Percentiles rank a stretch among this genome's conserved stretches.
These are phyloP conservation scores for Trypanosomatidae sp. DNA, from an alignment of 208 protist species.

Conservation along the genomic window DNA sequence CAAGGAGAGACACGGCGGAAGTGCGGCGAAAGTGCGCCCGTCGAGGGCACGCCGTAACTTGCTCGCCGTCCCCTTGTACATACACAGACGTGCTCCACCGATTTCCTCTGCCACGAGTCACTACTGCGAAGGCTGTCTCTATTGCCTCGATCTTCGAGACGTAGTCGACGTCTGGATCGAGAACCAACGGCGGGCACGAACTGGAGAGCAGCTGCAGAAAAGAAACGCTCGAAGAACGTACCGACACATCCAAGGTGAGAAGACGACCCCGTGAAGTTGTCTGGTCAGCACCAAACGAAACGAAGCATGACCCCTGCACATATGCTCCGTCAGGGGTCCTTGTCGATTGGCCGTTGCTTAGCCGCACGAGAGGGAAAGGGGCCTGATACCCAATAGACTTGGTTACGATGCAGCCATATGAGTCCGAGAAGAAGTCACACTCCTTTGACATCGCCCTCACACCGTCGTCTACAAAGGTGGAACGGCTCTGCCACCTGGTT, in stretches of 20 bases:
- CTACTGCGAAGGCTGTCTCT: slow-evolving; percentile 5
- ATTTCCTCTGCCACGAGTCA: slow-evolving; percentile 6
- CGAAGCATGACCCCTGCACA: slow-evolving; percentile 24
- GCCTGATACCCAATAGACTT: slow-evolving; percentile 44
- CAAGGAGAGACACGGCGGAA: slow-evolving; percentile 5
- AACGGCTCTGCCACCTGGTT: neutral
- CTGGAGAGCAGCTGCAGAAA: slow-evolving; percentile 22
- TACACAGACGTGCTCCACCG: slow-evolving; percentile 24
- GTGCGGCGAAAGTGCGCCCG: slow-evolving; percentile 11
- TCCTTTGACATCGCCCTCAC: slow-evolving; percentile 19
- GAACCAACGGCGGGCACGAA: slow-evolving; percentile 9
- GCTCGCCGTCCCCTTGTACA: neutral
- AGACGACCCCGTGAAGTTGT: slow-evolving; percentile 15
- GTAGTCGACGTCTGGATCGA: slow-evolving; percentile 11
- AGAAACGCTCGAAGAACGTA: slow-evolving; percentile 11
- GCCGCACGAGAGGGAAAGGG: slow-evolving; percentile 42
- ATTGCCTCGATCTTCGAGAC: slow-evolving; percentile 14
- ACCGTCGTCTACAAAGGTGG: neutral
- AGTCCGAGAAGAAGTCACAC: slow-evolving; percentile 54
- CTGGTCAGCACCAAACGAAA: slow-evolving; percentile 2
- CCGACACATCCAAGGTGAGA: slow-evolving; percentile 16
- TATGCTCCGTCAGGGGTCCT: neutral
- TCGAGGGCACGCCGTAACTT: neutral
- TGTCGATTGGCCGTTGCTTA: slow-evolving; percentile 17
- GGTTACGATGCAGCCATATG: slow-evolving; percentile 54